A percentile compares a stretch with the other conserved stretches of the same genome.
Conservation (phyloP, 257 asterid species). For the Salvia rosmarinus region DNA sequence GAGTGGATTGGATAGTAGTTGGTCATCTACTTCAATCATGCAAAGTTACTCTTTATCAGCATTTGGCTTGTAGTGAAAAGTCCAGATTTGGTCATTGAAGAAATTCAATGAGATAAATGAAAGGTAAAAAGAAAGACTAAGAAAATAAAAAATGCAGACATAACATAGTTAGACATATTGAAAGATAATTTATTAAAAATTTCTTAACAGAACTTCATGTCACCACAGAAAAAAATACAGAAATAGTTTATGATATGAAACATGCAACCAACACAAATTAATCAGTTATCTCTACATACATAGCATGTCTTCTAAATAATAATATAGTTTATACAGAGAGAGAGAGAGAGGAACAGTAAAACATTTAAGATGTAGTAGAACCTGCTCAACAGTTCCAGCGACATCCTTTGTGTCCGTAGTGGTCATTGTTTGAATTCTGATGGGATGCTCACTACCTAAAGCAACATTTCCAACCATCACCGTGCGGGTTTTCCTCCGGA, state of each 20-base stretch:
- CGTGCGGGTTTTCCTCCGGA: conserved; percentile 87
- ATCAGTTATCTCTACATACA: conserved; percentile 5
- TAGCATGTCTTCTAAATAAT: background rate
- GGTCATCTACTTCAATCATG: too few relatives aligned
- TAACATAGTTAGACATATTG: background rate
- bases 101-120: background rate
- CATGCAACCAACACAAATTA: background rate
- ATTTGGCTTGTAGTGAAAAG: too few relatives aligned
- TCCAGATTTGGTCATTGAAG: too few relatives aligned
- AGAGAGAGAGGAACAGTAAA: background rate
- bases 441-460: conserved; percentile 96
- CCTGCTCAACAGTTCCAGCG: conserved; percentile 96
- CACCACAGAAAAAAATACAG: background rate
- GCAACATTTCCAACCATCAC: conserved; percentile 99
- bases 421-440: conserved; percentile 97
- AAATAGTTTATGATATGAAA: conserved; percentile 5
- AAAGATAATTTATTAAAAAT: background rate
- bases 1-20: too few relatives aligned
- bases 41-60: too few relatives aligned
- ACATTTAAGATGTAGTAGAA: conserved; percentile 34
- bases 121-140: background rate
- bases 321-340: background rate
- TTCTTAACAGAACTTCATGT: background rate
- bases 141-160: background rate
- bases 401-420: conserved; percentile 98